A percentile compares a stretch with the other conserved stretches of the same genome.
phyloP scores from a whole-genome alignment of 129 eudicot genomes.

The Silybum marianum region DNA sequence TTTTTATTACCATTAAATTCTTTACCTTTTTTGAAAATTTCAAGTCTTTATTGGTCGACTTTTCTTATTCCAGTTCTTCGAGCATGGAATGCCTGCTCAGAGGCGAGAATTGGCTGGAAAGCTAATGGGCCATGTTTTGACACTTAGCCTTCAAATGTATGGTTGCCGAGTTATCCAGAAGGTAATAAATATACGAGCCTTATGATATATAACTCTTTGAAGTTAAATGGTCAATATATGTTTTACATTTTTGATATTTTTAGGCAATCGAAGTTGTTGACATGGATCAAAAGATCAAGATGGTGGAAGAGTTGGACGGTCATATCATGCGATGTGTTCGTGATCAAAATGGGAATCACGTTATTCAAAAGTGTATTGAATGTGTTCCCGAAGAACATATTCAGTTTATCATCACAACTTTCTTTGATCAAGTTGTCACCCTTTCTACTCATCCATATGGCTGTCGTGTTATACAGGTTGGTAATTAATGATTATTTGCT shows the following conservation, averaged over 20 bases:
- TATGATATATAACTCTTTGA: background rate
- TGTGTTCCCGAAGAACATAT: conserved; percentile 90
- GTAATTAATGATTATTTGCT: background rate
- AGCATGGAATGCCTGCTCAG: conserved; percentile 74
- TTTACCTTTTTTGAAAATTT: background rate
- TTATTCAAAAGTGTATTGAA: conserved; percentile 87
- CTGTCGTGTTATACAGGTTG: conserved; percentile 88
- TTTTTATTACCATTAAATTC: background rate
- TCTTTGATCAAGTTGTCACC: conserved; percentile 81
- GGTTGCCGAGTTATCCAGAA: conserved; percentile 81
- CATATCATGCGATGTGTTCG: conserved; percentile 92
- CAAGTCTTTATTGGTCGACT: background rate
- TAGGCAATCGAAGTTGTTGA: conserved; percentile 97
- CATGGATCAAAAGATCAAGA: conserved; percentile 86
- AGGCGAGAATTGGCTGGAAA: conserved; percentile 68
- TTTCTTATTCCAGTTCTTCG: conserved; percentile 51
- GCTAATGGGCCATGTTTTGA: conserved; percentile 64
- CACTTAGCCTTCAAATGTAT: conserved; percentile 79
- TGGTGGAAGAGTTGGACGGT: conserved; percentile 91
- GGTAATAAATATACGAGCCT: conserved; percentile 28
- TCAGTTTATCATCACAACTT: conserved; percentile 74
- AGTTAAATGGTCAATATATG: background rate
- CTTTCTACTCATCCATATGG: conserved; percentile 96
- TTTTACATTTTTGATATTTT: background rate
- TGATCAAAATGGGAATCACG: conserved; percentile 95